Evolutionary conservation across 208 protist genomes (phyloP).

Genomic region (Trypanosoma platydactyli): DNA sequence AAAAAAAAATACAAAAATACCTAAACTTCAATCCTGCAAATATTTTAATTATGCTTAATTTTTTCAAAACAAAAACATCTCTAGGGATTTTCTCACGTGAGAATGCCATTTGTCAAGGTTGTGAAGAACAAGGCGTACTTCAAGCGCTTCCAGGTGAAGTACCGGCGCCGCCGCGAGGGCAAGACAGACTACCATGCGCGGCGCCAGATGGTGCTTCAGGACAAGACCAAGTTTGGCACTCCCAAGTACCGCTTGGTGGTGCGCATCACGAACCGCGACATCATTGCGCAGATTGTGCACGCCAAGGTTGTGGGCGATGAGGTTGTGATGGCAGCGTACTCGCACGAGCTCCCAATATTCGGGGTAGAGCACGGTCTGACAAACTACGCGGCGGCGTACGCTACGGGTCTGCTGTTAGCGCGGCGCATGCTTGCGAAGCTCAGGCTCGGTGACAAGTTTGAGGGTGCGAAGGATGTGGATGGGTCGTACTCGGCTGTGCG

Average conservation of each 20-base stretch:
- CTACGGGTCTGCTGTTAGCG: conserved; percentile 97
- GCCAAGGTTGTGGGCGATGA: conserved; percentile 96
- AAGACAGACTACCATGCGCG: conserved; percentile 99
- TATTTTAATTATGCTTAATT: no score
- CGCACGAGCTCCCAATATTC: conserved; percentile 97
- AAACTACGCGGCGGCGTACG: conserved; percentile 98
- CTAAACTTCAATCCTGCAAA: no score
- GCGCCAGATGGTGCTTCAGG: conserved; percentile 96
- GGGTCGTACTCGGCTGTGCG: conserved; percentile 81
- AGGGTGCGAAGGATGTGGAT: conserved; percentile 90
- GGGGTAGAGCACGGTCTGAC: conserved; percentile 97
- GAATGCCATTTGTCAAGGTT: conserved; percentile 89
- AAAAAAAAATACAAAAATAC: background rate
- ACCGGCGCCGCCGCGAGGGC: conserved; percentile 96
- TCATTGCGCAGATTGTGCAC: conserved; percentile 97
- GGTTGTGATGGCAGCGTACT: conserved; percentile 94
- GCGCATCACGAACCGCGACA: conserved; percentile 97
- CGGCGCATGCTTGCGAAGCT: conserved; percentile 96
- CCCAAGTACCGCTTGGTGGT: conserved; percentile 99
- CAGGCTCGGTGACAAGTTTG: conserved; percentile 93
- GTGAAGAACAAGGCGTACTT: conserved; percentile 97
- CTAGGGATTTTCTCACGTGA: background rate
- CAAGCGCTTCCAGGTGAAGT: conserved; percentile 99
- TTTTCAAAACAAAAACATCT: no score
- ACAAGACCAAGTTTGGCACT: conserved; percentile 99